Percentiles rank a stretch among this genome's conserved stretches.
Evolutionary conservation across 306 rosid genomes (phyloP).

Genomic region (Argentina anserina): DNA sequence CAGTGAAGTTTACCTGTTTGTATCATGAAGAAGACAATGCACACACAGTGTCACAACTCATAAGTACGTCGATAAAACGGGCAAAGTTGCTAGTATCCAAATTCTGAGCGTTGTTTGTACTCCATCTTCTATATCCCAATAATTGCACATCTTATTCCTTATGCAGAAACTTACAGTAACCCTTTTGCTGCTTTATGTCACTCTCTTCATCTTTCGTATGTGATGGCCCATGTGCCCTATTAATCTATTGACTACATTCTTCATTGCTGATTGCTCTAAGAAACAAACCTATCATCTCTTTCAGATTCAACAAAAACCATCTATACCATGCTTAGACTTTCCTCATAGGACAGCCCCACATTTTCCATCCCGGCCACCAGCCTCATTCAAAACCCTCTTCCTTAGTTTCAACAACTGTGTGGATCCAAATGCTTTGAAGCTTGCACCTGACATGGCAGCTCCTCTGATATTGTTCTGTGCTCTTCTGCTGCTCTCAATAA

Average conservation of each 20-base stretch:
- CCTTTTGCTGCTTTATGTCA: constrained; percentile 10
- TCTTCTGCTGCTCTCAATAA: constrained; percentile 24
- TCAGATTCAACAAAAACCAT: constrained; percentile 26
- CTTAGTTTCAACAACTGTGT: background rate
- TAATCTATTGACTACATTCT: background rate
- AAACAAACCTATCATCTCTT: no score
- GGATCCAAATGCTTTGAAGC: background rate
- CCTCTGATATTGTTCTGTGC: constrained; percentile 20
- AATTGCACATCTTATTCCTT: background rate
- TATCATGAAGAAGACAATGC: background rate
- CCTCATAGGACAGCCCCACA: background rate
- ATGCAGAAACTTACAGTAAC: background rate
- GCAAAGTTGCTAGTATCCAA: background rate
- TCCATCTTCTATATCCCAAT: background rate
- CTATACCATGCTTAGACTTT: constrained; percentile 1
- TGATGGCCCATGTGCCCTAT: constrained; percentile 1
- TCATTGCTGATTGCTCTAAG: background rate
- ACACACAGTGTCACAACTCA: background rate
- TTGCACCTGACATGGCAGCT: constrained; percentile 29
- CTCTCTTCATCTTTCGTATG: background rate
- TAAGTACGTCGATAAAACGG: background rate
- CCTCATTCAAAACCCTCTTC: background rate
- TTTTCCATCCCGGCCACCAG: constrained; percentile 6
- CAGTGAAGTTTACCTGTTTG: background rate
- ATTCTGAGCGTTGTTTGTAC: background rate